A percentile compares a stretch with the other conserved stretches of the same genome.
These are phyloP conservation scores for Irpex sp. DNA, from an alignment of 1,284 basidiomycete species.

Conservation along the genomic window DNA sequence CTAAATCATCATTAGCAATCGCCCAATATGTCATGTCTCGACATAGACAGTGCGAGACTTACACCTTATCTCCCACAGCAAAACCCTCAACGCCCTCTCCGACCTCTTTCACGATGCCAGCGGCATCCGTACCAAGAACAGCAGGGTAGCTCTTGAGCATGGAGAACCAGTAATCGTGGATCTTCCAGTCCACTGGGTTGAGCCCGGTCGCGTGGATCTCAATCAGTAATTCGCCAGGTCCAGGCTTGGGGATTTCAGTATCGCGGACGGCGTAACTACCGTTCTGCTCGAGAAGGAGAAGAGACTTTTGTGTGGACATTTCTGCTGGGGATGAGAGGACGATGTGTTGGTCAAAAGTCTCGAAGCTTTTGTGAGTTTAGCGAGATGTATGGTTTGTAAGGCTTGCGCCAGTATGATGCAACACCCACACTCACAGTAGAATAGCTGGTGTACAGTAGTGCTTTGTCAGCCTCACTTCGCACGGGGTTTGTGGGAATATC, in stretches of 20 bases:
- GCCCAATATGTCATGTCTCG: background rate
- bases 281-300: constrained; percentile 3
- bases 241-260: constrained; percentile 3
- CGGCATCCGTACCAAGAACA: constrained; percentile 51
- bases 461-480: no score
- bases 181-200: constrained; percentile 21
- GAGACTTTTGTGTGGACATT: constrained; percentile 6
- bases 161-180: constrained; percentile 25
- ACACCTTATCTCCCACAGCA: constrained; percentile 55
- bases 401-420: no score
- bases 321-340: background rate
- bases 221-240: constrained; percentile 10
- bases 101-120: constrained; percentile 50
- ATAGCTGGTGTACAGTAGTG: no score
- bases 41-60: constrained; percentile 12
- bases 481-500: no score
- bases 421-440: no score
- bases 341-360: background rate
- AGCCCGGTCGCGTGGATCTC: constrained; percentile 9
- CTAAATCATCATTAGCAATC: background rate
- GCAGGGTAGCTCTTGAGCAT: constrained; percentile 34
- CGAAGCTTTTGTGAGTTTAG: no score
- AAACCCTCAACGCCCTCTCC: constrained; percentile 48
- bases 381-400: no score
- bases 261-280: constrained; percentile 5